Evolutionary conservation across 2,329 filamentous ascomycete genomes (phyloP), one percentile per base, ranked within the genome.

Genomic region (Sclerotinia minor): DNA sequence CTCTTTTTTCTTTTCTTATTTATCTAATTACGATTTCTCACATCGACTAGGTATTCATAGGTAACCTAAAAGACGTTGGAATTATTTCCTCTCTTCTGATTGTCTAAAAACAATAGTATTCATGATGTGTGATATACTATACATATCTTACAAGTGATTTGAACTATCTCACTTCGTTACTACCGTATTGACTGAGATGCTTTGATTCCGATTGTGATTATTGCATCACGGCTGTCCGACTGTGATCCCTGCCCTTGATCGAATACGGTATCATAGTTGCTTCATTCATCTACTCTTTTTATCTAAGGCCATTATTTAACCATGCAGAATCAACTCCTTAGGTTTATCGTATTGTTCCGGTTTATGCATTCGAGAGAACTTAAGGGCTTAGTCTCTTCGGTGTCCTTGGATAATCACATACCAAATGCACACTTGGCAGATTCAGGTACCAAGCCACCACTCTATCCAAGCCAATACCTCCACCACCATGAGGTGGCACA

Each of bases 401-500:
- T 21, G 85, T 88, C 60, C 85, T 80, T 13, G 86, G 85, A 75
- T 86, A 88, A 74, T 83, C 86, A 64, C 80, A 80, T 32, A 85
- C 81, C 61, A 88, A 78, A 73, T 87, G 85, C 67, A 88, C 85
- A 72, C 82, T 86, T 2, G 85, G 86, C 72, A 88, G 75, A 73
- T 83, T 83, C 69, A 88, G 76, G 75, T 83, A 88, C 83, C 84
- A 88, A 7, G 86, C 84, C 63, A 97, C 89, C 64, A 97, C 90
- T 76, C 94, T 89, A 81, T 97, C 93, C 64, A 97, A 82, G 61
- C 94, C 93, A 73, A 97, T 94, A 78, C 92, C 93, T 75, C 92
- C 93, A 72, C 93, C 93, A 50, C 92, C 93, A 76, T 97, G 94
- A 0, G 93, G 91, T n/a, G 94, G 93, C 29, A 92, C 90, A 72